Evolutionary conservation across 371 early-diverging fungal genomes (phyloP), one percentile per base, ranked within the genome.

Genomic region (Cokeromyces recurvatus): DNA sequence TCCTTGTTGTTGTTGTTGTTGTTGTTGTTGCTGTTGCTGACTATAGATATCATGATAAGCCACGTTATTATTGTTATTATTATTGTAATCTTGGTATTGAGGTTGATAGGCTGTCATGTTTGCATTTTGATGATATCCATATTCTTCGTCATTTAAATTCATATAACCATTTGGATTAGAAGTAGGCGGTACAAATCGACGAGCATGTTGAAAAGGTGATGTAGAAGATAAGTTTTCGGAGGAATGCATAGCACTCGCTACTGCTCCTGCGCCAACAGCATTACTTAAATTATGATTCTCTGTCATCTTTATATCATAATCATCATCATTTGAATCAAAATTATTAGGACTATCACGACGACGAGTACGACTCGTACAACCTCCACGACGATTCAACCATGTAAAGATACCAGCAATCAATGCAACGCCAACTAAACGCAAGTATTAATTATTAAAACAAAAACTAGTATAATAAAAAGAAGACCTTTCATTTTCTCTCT

Each of bases 161-260:
- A 64, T 59, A 46, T 64, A 64, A 20, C 57, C 57, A 29, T 29
- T 29, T 24, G 53, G 32, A 6, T 45, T 39, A 11, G 46, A 32
- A 3, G 57, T 56, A 16, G 61, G 56, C 38, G 65, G 65, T 21
- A 57, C 65, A 43, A 64, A 57, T 10, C 65, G 60, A 40, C 65
- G 64, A 10, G 57, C 62, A 42, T 56, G 57, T 44, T 62, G 62
- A 23, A 57, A 64, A 16, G 59, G 64, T 31, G 64, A 55, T 7
- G 59, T 43, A 12, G 51, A 20, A 43, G 48, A 43, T 35, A 44
- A 16, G 39, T 55, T 55, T 14, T 48, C 55, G 2, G 53, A 27
- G 14, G 53, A 46, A 15, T 40, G 41, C 36, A n/a, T n/a, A n/a
- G n/a, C n/a, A n/a, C n/a, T n/a, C n/a, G n/a, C n/a, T n/a, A n/a